phyloP scores from a whole-genome alignment of 768 basidiomycete species.

The Lepiota brunneoincarnata region DNA sequence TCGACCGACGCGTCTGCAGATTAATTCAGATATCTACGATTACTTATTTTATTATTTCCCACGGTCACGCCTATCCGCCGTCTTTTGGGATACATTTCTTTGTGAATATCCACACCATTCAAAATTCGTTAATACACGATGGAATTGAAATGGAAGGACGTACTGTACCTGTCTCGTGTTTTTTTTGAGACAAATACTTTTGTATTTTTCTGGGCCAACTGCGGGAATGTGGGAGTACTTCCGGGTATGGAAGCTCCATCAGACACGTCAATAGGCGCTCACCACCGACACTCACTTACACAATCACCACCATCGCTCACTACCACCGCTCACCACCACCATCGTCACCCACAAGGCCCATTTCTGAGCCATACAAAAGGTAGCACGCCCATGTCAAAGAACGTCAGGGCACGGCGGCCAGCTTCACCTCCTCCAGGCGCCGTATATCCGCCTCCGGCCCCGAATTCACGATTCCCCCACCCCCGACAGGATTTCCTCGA shows the following conservation, averaged over 20 bases:
- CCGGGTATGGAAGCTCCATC: neutral
- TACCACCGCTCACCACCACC: neutral
- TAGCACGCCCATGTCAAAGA: slow-evolving; percentile 36
- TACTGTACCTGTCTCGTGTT: no score
- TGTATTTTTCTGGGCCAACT: neutral
- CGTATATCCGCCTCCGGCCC: slow-evolving; percentile 25
- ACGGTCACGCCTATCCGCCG: neutral
- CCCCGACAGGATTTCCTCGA: slow-evolving; percentile 64
- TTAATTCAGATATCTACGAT: slow-evolving; percentile 1
- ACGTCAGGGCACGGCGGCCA: slow-evolving; percentile 65
- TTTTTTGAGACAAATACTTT: no score
- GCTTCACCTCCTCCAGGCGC: slow-evolving; percentile 59
- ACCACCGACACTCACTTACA: neutral
- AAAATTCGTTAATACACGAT: neutral
- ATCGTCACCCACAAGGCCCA: no score
- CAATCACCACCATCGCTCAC: neutral
- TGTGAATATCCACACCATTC: neutral
- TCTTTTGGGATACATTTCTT: neutral
- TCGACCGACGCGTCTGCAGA: slow-evolving; percentile 1
- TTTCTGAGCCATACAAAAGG: neutral
- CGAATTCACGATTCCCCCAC: slow-evolving; percentile 58
- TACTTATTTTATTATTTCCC: slow-evolving; percentile 1
- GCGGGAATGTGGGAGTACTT: neutral
- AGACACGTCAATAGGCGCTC: slow-evolving; percentile 3
- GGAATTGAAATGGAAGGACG: no score